Evolutionary conservation across 306 rosid genomes (phyloP).

Genomic region (Hippophae tibetana): DNA sequence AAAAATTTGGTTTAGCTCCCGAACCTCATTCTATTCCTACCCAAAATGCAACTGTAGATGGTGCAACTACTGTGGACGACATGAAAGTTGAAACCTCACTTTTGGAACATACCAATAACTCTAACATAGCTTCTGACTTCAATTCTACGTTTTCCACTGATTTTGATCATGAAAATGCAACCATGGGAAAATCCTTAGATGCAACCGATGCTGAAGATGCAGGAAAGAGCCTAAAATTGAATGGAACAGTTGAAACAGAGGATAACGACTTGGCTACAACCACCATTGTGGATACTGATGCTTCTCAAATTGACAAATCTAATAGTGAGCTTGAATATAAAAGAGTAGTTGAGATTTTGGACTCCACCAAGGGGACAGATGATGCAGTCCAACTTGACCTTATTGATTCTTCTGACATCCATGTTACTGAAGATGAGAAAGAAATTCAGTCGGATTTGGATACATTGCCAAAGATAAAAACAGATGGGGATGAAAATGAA

Average conservation of each 20-base stretch:
- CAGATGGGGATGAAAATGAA: slow-evolving; percentile 38
- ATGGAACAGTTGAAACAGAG: slow-evolving; percentile 28
- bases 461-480: slow-evolving; percentile 54
- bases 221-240: slow-evolving; percentile 18
- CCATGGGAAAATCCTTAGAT: slow-evolving; percentile 25
- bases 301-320: slow-evolving; percentile 30
- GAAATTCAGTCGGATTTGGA: slow-evolving; percentile 53
- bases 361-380: slow-evolving; percentile 22
- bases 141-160: slow-evolving; percentile 18
- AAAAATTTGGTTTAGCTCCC: slow-evolving; percentile 20
- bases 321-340: slow-evolving; percentile 21
- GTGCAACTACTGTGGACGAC: slow-evolving; percentile 18
- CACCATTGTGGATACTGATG: slow-evolving; percentile 27
- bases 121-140: slow-evolving; percentile 16
- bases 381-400: slow-evolving; percentile 48
- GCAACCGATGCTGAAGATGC: slow-evolving; percentile 18
- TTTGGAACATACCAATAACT: slow-evolving; percentile 21
- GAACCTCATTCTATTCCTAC: slow-evolving; percentile 8
- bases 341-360: slow-evolving; percentile 25
- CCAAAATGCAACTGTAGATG: slow-evolving; percentile 20
- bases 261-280: slow-evolving; percentile 16
- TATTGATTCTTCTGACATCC: slow-evolving; percentile 56
- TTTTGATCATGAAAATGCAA: slow-evolving; percentile 30
- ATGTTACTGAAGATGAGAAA: slow-evolving; percentile 28
- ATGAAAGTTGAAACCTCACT: slow-evolving; percentile 21